Percentiles rank a stretch among this genome's conserved stretches.
These are phyloP conservation scores for Arctium lappa DNA, from an alignment of 129 eudicot genomes.

Conservation along the genomic window DNA sequence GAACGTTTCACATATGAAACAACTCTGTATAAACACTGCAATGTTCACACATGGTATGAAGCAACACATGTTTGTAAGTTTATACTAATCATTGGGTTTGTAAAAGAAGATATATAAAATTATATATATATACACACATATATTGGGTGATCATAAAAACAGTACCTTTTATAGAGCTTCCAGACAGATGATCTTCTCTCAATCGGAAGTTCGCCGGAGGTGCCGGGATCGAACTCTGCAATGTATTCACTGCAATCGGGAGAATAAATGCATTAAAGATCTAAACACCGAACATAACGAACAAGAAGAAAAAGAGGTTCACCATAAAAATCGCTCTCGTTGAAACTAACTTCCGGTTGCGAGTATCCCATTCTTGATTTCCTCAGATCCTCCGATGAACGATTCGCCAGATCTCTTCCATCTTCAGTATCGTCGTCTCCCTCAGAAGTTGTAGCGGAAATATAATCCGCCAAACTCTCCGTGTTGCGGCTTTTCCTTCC, in stretches of 20 bases:
- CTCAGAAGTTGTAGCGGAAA: constrained; percentile 90
- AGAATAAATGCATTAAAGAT: neutral
- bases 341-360: constrained; percentile 63
- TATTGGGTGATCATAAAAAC: neutral
- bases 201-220: constrained; percentile 72
- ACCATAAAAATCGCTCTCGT: constrained; percentile 49
- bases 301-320: constrained; percentile 24
- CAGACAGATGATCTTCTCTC: constrained; percentile 78
- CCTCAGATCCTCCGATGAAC: constrained; percentile 78
- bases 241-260: constrained; percentile 41
- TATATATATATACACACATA: no score
- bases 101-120: no score
- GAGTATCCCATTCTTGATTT: constrained; percentile 91
- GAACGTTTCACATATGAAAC: no score
- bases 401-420: constrained; percentile 64
- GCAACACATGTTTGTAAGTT: no score
- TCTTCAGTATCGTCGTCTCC: constrained; percentile 95
- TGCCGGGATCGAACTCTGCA: constrained; percentile 67
- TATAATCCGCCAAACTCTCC: constrained; percentile 66
- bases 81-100: no score
- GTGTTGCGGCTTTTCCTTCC: constrained; percentile 78
- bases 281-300: neutral
- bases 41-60: no score
- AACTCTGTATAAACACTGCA: no score
- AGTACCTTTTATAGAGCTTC: constrained; percentile 77